These are phyloP conservation scores for Sophora flavescens DNA, from an alignment of 306 rosid species.

Conservation along the genomic window DNA sequence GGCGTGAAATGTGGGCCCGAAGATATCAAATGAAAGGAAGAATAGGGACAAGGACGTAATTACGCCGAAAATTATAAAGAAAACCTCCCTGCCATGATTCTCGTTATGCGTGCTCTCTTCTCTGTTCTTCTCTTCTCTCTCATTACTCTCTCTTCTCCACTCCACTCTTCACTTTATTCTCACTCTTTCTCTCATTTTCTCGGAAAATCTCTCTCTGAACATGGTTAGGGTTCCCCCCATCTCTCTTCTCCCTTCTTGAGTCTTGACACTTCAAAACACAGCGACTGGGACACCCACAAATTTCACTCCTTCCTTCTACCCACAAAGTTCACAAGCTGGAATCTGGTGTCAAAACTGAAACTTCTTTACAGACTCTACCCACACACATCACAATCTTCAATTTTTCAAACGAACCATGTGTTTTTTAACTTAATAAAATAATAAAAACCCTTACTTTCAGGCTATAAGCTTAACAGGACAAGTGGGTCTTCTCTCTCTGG, in stretches of 20 bases:
- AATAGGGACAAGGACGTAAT: conserved; percentile 83
- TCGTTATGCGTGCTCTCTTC: conserved; percentile 58
- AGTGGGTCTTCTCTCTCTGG: background rate
- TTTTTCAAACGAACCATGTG: background rate
- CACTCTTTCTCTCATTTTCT: background rate
- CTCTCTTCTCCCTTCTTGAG: background rate
- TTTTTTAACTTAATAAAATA: background rate
- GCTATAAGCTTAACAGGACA: background rate
- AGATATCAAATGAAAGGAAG: conserved; percentile 63
- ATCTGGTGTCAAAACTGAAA: conserved; percentile 40
- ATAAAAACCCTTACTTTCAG: conserved; percentile 4
- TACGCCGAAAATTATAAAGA: conserved; percentile 63
- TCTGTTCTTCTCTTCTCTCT: background rate
- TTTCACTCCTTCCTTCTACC: conserved; percentile 49
- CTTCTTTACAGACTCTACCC: background rate
- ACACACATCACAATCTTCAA: background rate
- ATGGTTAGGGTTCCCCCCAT: conserved; percentile 54
- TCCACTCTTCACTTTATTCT: conserved; percentile 42
- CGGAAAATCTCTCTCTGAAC: background rate
- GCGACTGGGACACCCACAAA: background rate
- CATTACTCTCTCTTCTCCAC: background rate
- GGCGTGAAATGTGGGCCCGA: conserved; percentile 45
- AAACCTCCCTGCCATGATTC: conserved; percentile 52
- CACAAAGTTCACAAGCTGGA: conserved; percentile 23
- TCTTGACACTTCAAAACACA: background rate